Evolutionary conservation across 2,329 filamentous ascomycete genomes (phyloP).

Genomic region (Celoporthe dispersa): DNA sequence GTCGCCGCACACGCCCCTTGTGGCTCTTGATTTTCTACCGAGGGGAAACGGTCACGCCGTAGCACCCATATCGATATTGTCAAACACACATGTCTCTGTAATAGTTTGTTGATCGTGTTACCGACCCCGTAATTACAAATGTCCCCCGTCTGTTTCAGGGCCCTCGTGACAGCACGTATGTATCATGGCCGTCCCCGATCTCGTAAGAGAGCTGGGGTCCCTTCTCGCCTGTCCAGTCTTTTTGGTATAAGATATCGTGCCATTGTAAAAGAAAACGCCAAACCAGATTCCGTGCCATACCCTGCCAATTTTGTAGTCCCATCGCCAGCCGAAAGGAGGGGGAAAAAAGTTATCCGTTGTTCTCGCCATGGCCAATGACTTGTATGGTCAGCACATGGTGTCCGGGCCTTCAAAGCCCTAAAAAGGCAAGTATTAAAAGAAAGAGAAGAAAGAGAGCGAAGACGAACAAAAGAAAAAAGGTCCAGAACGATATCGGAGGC

Average conservation of each 20-base stretch:
- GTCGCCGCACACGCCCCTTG: neutral
- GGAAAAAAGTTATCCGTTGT: neutral
- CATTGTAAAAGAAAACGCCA: neutral
- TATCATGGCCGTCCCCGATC: neutral
- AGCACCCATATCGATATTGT: conserved; percentile 1
- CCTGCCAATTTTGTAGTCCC: neutral
- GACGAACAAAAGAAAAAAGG: no score
- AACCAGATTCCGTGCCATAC: neutral
- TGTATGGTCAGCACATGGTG: neutral
- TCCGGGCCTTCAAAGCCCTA: neutral
- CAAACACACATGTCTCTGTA: conserved; percentile 16
- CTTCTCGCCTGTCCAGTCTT: neutral
- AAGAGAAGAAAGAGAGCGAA: no score
- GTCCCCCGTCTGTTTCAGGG: neutral
- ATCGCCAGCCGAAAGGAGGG: neutral
- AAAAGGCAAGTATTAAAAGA: neutral
- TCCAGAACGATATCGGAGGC: neutral
- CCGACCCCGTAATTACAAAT: neutral
- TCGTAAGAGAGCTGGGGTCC: neutral
- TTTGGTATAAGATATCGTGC: neutral
- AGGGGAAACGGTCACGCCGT: neutral
- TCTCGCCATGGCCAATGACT: neutral
- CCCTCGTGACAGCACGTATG: neutral
- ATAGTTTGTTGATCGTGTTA: neutral
- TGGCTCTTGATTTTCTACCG: neutral